These are phyloP conservation scores for Ceratocystis cubensis DNA, from an alignment of 2,329 filamentous ascomycete genomes.

Conservation along the genomic window DNA sequence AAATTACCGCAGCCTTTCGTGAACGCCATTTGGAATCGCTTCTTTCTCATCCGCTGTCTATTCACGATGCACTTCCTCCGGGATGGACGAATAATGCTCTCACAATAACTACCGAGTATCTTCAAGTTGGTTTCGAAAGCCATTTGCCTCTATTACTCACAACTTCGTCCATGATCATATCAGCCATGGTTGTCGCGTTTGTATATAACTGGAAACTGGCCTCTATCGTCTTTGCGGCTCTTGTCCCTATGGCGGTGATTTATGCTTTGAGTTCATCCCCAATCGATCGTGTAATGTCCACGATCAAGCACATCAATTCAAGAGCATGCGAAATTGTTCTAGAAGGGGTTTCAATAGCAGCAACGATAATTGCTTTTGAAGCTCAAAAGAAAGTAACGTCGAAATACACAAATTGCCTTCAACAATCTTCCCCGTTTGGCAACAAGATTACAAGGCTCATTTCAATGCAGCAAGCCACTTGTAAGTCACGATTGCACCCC, in stretches of 20 bases:
- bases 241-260: conserved; percentile 32
- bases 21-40: conserved; percentile 38
- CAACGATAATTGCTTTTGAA: conserved; percentile 34
- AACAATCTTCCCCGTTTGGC: conserved; percentile 29
- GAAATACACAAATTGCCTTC: conserved; percentile 30
- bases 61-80: conserved; percentile 37
- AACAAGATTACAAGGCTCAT: conserved; percentile 24
- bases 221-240: conserved; percentile 35
- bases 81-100: conserved; percentile 41
- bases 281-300: conserved; percentile 27
- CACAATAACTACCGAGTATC: conserved; percentile 39
- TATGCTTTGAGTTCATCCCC: conserved; percentile 28
- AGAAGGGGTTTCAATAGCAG: conserved; percentile 32
- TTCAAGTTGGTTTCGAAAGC: conserved; percentile 44
- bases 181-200: conserved; percentile 41
- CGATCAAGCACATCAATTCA: conserved; percentile 30
- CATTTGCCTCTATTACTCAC: conserved; percentile 35
- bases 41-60: conserved; percentile 38
- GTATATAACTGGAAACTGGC: conserved; percentile 41
- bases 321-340: conserved; percentile 30
- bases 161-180: conserved; percentile 31
- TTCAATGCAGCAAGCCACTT: conserved; percentile 24
- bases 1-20: conserved; percentile 38
- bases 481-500: neutral
- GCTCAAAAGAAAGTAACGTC: conserved; percentile 29